phyloP scores from a whole-genome alignment of 257 asterid species.

The Gentiana dahurica region DNA sequence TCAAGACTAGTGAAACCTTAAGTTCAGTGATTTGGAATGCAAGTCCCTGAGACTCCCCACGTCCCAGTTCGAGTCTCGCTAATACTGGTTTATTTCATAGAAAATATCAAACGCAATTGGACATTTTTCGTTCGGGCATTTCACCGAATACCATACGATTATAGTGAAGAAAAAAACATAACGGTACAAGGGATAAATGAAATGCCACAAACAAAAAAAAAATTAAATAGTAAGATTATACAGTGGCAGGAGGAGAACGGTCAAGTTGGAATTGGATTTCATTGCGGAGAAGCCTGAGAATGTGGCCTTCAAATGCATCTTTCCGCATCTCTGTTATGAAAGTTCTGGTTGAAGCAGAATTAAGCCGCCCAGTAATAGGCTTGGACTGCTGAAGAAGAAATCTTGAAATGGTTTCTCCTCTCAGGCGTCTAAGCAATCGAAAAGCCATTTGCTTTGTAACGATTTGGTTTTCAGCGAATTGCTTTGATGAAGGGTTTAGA shows the following conservation, averaged over 20 bases:
- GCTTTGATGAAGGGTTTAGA: too few species aligned
- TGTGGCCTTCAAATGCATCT: constrained; percentile 64
- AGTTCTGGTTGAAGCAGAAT: constrained; percentile 25
- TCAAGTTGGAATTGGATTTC: constrained; percentile 75
- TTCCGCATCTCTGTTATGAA: constrained; percentile 59
- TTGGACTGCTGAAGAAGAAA: constrained; percentile 12
- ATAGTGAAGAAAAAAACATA: too few species aligned
- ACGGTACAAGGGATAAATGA: too few species aligned
- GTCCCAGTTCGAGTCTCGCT: too few species aligned
- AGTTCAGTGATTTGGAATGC: too few species aligned
- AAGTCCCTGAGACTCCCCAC: too few species aligned
- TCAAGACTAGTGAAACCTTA: too few species aligned
- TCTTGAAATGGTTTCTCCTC: constrained; percentile 5
- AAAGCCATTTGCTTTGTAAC: constrained; percentile 8
- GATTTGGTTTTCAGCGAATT: too few species aligned
- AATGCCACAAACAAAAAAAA: neutral
- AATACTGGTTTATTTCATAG: too few species aligned
- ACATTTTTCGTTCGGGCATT: too few species aligned
- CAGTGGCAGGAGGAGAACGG: constrained; percentile 48
- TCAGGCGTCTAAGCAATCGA: constrained; percentile 15
- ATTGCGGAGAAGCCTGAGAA: constrained; percentile 63
- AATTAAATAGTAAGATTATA: constrained; percentile 1
- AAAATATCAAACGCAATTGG: too few species aligned
- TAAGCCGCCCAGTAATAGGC: neutral
- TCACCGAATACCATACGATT: too few species aligned